Evolutionary conservation across 2,329 filamentous ascomycete genomes (phyloP).

Genomic region (Colletotrichum camelliae): DNA sequence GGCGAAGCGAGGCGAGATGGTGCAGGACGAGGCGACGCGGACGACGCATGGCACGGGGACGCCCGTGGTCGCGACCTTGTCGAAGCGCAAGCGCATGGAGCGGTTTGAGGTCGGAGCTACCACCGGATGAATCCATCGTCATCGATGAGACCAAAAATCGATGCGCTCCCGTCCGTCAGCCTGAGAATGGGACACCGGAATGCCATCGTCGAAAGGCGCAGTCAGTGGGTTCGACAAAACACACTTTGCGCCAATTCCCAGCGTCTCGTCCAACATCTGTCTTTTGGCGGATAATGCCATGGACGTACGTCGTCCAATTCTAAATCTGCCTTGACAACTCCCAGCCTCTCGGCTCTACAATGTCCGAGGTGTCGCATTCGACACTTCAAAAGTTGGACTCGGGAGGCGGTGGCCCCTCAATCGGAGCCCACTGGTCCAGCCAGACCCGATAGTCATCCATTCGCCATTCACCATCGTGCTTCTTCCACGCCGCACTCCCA

Average conservation of each 20-base stretch:
- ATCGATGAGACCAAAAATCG: slow-evolving; percentile 13
- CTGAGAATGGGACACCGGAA: not conserved
- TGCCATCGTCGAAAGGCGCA: not conserved
- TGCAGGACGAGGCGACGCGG: slow-evolving; percentile 5
- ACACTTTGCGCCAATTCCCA: not conserved
- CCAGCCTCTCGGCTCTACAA: not conserved
- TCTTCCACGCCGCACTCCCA: slow-evolving; percentile 20
- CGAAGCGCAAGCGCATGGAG: slow-evolving; percentile 10
- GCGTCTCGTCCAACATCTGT: not conserved
- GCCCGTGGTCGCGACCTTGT: slow-evolving; percentile 9
- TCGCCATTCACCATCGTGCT: slow-evolving; percentile 16
- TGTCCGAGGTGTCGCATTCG: not conserved
- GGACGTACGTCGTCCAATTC: not conserved
- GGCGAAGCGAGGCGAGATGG: slow-evolving; percentile 8
- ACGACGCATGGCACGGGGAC: slow-evolving; percentile 17
- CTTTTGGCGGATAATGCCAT: not conserved
- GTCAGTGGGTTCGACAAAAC: not conserved
- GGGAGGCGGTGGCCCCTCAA: slow-evolving; percentile 9
- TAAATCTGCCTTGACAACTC: not conserved
- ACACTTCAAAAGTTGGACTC: slow-evolving; percentile 7
- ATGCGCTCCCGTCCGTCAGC: not conserved
- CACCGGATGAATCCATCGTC: slow-evolving; percentile 15
- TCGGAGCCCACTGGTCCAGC: slow-evolving; percentile 15
- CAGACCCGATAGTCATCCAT: slow-evolving; percentile 21
- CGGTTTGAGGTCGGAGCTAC: slow-evolving; percentile 8